Evolutionary conservation across 2,329 filamentous ascomycete genomes (phyloP).

Genomic region (Calonectria leucothoes): DNA sequence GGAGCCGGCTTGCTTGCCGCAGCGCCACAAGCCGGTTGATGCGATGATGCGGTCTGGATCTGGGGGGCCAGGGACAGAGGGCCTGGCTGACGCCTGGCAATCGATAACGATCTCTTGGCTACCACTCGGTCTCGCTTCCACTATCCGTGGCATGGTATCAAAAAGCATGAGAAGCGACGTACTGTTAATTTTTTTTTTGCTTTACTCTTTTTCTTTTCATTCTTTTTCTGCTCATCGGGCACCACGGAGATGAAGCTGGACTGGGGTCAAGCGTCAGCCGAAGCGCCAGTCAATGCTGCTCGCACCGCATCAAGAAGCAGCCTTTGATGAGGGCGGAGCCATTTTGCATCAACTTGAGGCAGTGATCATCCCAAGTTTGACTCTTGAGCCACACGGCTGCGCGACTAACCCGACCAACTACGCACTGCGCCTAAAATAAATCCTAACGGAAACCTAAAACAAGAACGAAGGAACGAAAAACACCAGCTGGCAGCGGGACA

Average conservation of each 20-base stretch:
- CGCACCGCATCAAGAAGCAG: not conserved
- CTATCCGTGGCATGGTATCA: not conserved
- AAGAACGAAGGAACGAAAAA: not conserved
- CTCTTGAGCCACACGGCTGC: not conserved
- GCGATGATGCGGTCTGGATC: not conserved
- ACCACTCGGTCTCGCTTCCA: not conserved
- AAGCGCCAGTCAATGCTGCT: not conserved
- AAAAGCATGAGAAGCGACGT: not conserved
- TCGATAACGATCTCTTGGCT: not conserved
- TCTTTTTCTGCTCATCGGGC: not conserved
- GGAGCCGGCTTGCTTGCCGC: not conserved
- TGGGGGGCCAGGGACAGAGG: not conserved
- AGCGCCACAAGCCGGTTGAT: not conserved
- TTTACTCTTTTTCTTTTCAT: not conserved
- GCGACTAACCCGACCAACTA: not conserved
- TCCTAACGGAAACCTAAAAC: not conserved
- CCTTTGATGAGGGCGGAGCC: constrained; percentile 3
- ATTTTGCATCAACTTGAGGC: not conserved
- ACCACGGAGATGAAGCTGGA: not conserved
- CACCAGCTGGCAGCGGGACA: not conserved
- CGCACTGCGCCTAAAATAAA: not conserved
- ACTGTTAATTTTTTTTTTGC: not conserved
- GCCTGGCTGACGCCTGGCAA: not conserved
- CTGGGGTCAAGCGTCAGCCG: not conserved
- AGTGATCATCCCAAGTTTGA: constrained; percentile 3